Base-by-base conservation (phyloP, 805 yeast species). In the Metschnikowia aberdeeniae region DNA sequence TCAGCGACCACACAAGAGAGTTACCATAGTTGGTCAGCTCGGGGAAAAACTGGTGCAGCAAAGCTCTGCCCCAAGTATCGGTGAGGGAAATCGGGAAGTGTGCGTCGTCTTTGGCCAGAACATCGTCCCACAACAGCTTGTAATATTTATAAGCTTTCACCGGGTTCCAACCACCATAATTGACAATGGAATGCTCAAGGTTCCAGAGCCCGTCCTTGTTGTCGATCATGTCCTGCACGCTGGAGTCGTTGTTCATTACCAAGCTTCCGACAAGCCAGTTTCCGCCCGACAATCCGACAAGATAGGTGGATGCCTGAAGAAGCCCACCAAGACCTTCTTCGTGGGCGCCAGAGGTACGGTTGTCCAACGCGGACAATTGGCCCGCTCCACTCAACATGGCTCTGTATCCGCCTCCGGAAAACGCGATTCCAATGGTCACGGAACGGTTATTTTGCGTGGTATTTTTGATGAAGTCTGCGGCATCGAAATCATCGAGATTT, bases 341-440 rank as follows among this genome's bases (percentile, higher is more conserved):
- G 12, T 54, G 55, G 2, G 60, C 62, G 5, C 61, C 62, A 12
- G 45, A 36, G 2, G 93, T 82, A 53, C 95, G 71, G 57, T 81
- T 80, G 61, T 89, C 97, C 47, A 86, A 65, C 1, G 92, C 96
- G 1, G 90, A 71, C 17, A 89, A 66, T 60, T 82, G 80, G 30
- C 96, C 96, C 11, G 95, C 96, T 2, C 95, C 96, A 46, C 75
- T 67, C 36, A 89, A 72, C 90, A 89, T 86, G 29, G 96, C 95
- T 50, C 97, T 76, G 63, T 86, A 89, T 3, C 96, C 96, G 59
- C 97, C 96, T 36, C 96, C 96, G 12, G 87, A 75, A 53, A 82
- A 80, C 6, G 89, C 72, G 19, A 70, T 45, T 4, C 80, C 89
- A 35, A 84, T 68, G 40, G 73, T 70, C 45, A 77, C 68, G 6